A percentile compares a stretch with the other conserved stretches of the same genome.
Evolutionary conservation across 192 early-diverging fungal species (phyloP).

Genomic region (Umbelopsis sp.): DNA sequence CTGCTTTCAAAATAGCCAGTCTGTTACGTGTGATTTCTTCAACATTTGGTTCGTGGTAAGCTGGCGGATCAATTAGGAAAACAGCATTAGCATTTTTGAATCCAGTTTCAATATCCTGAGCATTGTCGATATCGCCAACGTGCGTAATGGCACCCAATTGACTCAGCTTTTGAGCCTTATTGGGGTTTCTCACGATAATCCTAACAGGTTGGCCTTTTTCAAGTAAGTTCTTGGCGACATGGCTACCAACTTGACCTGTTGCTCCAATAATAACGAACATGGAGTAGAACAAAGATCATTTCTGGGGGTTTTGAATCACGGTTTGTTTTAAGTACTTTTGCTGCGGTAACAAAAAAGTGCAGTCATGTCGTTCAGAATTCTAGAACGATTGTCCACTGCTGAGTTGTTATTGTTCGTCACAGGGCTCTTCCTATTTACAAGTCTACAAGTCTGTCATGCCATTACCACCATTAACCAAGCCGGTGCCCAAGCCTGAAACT

Average conservation of each 20-base stretch:
- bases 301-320: not conserved
- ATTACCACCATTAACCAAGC: not conserved
- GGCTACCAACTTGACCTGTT: not conserved
- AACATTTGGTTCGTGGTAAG: not conserved
- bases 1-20: not conserved
- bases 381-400: too few species aligned
- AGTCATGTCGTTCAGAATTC: too few species aligned
- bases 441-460: not conserved
- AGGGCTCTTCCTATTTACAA: too few species aligned
- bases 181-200: not conserved
- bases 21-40: not conserved
- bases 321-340: not conserved
- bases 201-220: not conserved
- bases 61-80: not conserved
- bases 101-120: not conserved
- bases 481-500: constrained; percentile 1
- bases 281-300: not conserved
- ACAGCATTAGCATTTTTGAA: not conserved
- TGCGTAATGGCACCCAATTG: not conserved
- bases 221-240: not conserved
- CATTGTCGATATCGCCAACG: not conserved
- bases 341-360: not conserved
- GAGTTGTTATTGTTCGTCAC: too few species aligned
- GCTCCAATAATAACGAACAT: not conserved
- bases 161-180: not conserved